Conservation (phyloP, 1,284 basidiomycete genomes). For the Trichosporon asahii region DNA sequence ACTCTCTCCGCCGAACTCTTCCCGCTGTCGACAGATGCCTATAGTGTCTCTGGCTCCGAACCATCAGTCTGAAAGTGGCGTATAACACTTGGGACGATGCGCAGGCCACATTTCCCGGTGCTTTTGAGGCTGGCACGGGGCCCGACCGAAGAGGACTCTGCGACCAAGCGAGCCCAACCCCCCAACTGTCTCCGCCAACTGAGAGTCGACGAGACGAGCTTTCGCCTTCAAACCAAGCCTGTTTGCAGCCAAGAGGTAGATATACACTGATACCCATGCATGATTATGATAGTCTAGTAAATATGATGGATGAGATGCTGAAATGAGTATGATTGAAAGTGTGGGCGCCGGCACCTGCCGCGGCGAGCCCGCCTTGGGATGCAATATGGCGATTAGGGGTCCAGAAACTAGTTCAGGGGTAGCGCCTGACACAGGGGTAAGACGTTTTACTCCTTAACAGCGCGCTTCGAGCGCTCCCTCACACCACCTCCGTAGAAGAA, state of each 20-base stretch:
- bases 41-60: no score
- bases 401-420: not conserved
- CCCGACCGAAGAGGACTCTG: no score
- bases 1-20: no score
- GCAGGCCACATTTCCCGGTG: no score
- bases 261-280: not conserved
- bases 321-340: not conserved
- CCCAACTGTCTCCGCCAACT: not conserved
- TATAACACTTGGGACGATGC: no score
- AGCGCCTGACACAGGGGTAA: not conserved
- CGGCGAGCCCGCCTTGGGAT: no score
- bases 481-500: constrained; percentile 42
- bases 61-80: no score
- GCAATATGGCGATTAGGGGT: not conserved
- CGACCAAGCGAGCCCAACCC: not conserved
- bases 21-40: no score
- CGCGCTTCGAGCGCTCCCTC: constrained; percentile 29
- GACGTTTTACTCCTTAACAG: constrained; percentile 21
- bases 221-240: not conserved
- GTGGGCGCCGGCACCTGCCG: no score
- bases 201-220: not conserved
- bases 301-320: not conserved
- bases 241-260: not conserved
- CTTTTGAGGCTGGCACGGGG: no score
- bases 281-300: constrained; percentile 1